Percentiles rank a stretch among this genome's conserved stretches.
Evolutionary conservation across 179 eudicot genomes (phyloP).

Genomic region (Carnegiea gigantea): DNA sequence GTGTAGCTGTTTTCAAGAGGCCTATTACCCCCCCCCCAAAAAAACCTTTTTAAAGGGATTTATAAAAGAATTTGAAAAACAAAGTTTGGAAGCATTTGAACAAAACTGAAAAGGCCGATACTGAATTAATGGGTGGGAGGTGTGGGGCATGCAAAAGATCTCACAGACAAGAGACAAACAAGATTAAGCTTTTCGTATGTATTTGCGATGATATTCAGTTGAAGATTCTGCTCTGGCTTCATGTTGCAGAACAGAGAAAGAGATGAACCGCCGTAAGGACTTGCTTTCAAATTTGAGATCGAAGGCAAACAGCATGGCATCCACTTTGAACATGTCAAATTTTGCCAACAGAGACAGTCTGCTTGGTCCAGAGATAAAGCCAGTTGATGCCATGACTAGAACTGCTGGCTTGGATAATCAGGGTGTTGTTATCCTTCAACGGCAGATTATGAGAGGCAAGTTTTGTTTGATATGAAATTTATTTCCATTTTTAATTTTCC

Average conservation of each 20-base stretch:
- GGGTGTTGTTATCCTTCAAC: slow-evolving; percentile 83
- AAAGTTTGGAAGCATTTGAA: not conserved
- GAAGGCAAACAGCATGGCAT: slow-evolving; percentile 82
- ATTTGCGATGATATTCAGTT: not conserved
- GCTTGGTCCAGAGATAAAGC: slow-evolving; percentile 83
- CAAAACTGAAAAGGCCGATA: not conserved
- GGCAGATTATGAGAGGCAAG: slow-evolving; percentile 91
- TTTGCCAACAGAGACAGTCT: slow-evolving; percentile 88
- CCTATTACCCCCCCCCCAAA: not conserved
- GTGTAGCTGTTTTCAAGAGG: not conserved
- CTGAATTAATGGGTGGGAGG: not conserved
- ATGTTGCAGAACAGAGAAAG: slow-evolving; percentile 78
- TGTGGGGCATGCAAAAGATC: not conserved
- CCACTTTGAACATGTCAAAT: slow-evolving; percentile 87
- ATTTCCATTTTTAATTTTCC: not conserved
- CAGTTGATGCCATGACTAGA: slow-evolving; percentile 77
- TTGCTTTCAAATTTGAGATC: slow-evolving; percentile 76
- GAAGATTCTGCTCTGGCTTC: slow-evolving; percentile 8
- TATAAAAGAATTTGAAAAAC: not conserved
- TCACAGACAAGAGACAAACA: not conserved
- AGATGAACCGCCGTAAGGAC: slow-evolving; percentile 85
- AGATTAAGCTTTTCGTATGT: not conserved
- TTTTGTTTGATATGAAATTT: slow-evolving; percentile 11
- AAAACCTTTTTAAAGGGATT: not conserved
- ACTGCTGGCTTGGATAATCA: slow-evolving; percentile 69